Percentiles rank a stretch among this genome's conserved stretches.
Evolutionary conservation across 1,284 basidiomycete genomes (phyloP).

Genomic region (Apiotrichum veenhuisii): DNA sequence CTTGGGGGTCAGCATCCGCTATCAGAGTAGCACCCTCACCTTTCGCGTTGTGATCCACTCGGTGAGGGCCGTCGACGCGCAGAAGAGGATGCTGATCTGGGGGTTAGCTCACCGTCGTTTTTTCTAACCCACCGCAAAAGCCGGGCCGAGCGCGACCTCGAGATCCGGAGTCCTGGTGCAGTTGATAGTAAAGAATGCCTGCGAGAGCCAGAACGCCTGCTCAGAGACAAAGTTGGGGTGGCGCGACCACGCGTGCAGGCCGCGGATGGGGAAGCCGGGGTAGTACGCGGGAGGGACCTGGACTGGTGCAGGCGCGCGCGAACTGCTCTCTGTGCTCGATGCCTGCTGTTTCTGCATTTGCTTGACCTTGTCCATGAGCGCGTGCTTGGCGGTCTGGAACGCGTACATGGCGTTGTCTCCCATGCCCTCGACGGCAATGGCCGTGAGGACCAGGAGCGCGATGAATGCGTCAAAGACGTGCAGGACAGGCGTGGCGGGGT

Average conservation of each 20-base stretch:
- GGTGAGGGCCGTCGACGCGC: constrained; percentile 69
- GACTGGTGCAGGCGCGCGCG: constrained; percentile 22
- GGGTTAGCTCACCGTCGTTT: constrained; percentile 54
- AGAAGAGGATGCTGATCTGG: constrained; percentile 59
- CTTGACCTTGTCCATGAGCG: constrained; percentile 25
- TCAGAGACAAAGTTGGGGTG: constrained; percentile 92
- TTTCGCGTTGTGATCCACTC: constrained; percentile 73
- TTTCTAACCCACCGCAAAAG: constrained; percentile 33
- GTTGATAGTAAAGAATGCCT: constrained; percentile 40
- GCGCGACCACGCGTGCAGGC: constrained; percentile 78
- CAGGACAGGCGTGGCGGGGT: constrained; percentile 33
- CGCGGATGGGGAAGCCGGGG: constrained; percentile 78
- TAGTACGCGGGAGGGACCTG: constrained; percentile 55
- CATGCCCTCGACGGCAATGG: constrained; percentile 67
- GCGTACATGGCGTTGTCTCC: constrained; percentile 89
- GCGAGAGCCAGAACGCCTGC: constrained; percentile 75
- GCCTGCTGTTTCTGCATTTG: not conserved
- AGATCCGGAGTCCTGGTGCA: not conserved
- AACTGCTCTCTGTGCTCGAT: not conserved
- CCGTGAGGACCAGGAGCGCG: constrained; percentile 58
- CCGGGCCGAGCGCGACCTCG: constrained; percentile 30
- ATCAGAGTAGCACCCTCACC: constrained; percentile 27
- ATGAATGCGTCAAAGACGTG: constrained; percentile 62
- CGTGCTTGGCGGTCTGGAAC: constrained; percentile 72
- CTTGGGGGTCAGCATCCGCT: constrained; percentile 19